Evolutionary conservation across 345 rosid genomes (phyloP).

Genomic region (Ceriops decandra): DNA sequence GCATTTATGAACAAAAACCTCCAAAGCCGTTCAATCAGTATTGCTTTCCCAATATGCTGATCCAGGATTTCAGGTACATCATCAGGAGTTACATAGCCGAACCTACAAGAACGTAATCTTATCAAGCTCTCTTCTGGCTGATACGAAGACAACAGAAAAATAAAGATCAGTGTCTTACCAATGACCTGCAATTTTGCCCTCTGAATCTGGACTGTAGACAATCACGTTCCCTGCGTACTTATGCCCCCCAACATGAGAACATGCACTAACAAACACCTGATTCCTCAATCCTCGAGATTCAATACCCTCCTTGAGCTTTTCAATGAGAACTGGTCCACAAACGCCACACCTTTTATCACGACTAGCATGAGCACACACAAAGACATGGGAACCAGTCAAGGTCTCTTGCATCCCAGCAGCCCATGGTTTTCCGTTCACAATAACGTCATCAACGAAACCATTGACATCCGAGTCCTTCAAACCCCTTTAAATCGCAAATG

Average conservation of each 20-base stretch:
- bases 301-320: slow-evolving; percentile 65
- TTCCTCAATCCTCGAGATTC: slow-evolving; percentile 55
- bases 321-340: slow-evolving; percentile 86
- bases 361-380: slow-evolving; percentile 89
- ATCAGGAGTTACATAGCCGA: slow-evolving; percentile 89
- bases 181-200: slow-evolving; percentile 64
- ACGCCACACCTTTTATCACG: slow-evolving; percentile 95
- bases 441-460: slow-evolving; percentile 80
- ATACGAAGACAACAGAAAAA: slow-evolving; percentile 1
- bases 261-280: slow-evolving; percentile 57
- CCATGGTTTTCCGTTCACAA: slow-evolving; percentile 80
- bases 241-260: slow-evolving; percentile 95
- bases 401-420: slow-evolving; percentile 52
- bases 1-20: slow-evolving; percentile 39
- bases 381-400: slow-evolving; percentile 64
- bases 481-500: slow-evolving; percentile 40
- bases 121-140: neutral
- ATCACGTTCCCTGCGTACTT: slow-evolving; percentile 97
- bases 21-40: slow-evolving; percentile 64
- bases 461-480: slow-evolving; percentile 61
- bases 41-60: slow-evolving; percentile 79
- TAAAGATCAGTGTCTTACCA: slow-evolving; percentile 44
- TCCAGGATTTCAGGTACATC: slow-evolving; percentile 86
- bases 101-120: slow-evolving; percentile 45
- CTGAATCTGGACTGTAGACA: slow-evolving; percentile 57